These are phyloP conservation scores for Pyrenula massariospora DNA, from an alignment of 495 filamentous ascomycete genomes.

Conservation along the genomic window DNA sequence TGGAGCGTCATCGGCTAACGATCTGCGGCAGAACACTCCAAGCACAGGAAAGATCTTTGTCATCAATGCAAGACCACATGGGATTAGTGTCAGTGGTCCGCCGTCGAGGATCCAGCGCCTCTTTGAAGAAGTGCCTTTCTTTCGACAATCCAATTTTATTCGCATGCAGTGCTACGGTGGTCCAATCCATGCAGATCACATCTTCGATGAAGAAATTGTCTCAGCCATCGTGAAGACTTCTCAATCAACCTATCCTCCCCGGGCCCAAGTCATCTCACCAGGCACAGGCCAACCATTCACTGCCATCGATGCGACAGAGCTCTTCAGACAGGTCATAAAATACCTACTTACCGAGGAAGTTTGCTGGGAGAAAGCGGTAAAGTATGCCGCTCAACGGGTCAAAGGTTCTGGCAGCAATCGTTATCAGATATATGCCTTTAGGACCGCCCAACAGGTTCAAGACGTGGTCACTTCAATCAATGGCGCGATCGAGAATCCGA, in stretches of 20 bases:
- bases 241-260: neutral
- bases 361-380: slow-evolving; percentile 15
- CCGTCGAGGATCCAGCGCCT: slow-evolving; percentile 24
- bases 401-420: neutral
- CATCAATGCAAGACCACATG: slow-evolving; percentile 20
- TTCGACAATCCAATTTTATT: slow-evolving; percentile 20
- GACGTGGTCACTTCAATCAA: slow-evolving; percentile 3
- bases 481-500: slow-evolving; percentile 1
- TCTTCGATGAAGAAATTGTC: slow-evolving; percentile 21
- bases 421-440: slow-evolving; percentile 2
- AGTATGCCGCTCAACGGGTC: slow-evolving; percentile 6
- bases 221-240: slow-evolving; percentile 10
- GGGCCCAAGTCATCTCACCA: slow-evolving; percentile 8
- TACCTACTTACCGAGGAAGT: slow-evolving; percentile 23
- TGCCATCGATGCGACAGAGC: slow-evolving; percentile 6
- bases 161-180: slow-evolving; percentile 23
- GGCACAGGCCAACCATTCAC: slow-evolving; percentile 9
- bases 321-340: slow-evolving; percentile 18
- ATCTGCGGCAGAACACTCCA: slow-evolving; percentile 1
- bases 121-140: slow-evolving; percentile 16
- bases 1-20: neutral
- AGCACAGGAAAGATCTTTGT: slow-evolving; percentile 23
- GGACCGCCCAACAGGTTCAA: slow-evolving; percentile 4
- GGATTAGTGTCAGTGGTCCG: slow-evolving; percentile 30
- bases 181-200: slow-evolving; percentile 28